Evolutionary conservation across 176 grass and related monocot genomes (phyloP).

Genomic region (Phoenix dactylifera): DNA sequence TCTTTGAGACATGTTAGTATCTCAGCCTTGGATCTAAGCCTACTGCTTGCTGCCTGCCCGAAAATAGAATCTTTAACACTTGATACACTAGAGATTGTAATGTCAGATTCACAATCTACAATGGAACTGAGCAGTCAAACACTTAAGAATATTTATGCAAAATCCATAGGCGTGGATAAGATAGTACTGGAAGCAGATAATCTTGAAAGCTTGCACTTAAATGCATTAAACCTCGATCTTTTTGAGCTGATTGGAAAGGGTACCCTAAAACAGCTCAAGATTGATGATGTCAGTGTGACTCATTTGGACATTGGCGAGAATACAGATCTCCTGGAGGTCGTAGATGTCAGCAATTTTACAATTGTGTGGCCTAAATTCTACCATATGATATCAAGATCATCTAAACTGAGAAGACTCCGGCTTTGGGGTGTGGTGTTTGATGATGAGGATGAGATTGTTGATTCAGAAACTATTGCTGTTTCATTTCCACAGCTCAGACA

Average conservation of each 20-base stretch:
- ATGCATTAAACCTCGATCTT: constrained; percentile 86
- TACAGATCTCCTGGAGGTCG: constrained; percentile 65
- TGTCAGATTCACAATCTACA: constrained; percentile 59
- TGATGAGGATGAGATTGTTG: constrained; percentile 87
- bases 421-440: constrained; percentile 97
- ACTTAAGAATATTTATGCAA: constrained; percentile 65
- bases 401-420: constrained; percentile 56
- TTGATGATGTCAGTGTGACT: constrained; percentile 92
- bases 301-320: constrained; percentile 86
- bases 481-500: constrained; percentile 83
- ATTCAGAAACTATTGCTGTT: constrained; percentile 80
- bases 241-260: constrained; percentile 88
- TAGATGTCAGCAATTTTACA: constrained; percentile 86
- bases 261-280: constrained; percentile 74
- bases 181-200: constrained; percentile 92
- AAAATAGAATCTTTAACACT: constrained; percentile 81
- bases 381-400: constrained; percentile 70
- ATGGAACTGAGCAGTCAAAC: constrained; percentile 75
- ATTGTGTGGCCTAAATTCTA: constrained; percentile 93
- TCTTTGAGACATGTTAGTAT: constrained; percentile 83
- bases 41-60: constrained; percentile 64
- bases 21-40: constrained; percentile 73
- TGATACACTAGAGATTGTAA: constrained; percentile 90
- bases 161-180: constrained; percentile 73
- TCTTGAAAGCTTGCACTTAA: constrained; percentile 69